Conservation (phyloP, 2,329 filamentous ascomycete genomes). For the Monilinia aucupariae region DNA sequence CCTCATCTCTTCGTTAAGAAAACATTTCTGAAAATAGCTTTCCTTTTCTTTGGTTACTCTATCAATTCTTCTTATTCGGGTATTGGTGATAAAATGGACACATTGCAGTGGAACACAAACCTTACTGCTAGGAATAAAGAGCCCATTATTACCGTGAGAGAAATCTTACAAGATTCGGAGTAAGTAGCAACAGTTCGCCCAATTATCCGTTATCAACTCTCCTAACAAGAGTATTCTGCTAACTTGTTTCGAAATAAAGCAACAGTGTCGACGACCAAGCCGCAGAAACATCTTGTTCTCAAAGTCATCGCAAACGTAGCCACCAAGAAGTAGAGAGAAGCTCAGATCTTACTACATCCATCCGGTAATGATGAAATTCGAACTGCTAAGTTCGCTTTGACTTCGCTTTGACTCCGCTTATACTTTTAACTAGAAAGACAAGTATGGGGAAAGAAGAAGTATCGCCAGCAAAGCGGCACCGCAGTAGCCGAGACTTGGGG, state of each 20-base stretch:
- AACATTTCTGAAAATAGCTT: not conserved
- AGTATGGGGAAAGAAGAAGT: not conserved
- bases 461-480: conserved; percentile 12
- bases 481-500: not conserved
- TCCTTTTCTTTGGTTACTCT: not conserved
- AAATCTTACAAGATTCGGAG: conserved; percentile 1
- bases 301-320: not conserved
- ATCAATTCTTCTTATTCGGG: not conserved
- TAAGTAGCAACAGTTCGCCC: not conserved
- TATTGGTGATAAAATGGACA: not conserved
- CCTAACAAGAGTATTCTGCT: not conserved
- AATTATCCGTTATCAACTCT: not conserved
- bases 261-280: not conserved
- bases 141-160: not conserved
- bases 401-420: not conserved
- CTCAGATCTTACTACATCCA: not conserved
- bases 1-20: not conserved
- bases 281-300: not conserved
- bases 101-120: not conserved
- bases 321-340: not conserved
- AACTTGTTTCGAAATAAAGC: not conserved
- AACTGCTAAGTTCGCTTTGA: not conserved
- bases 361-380: not conserved
- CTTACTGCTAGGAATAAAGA: conserved; percentile 5
- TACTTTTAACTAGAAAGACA: not conserved